phyloP scores from a whole-genome alignment of 1,139 yeast species.

The Saccharomyces uvarum region DNA sequence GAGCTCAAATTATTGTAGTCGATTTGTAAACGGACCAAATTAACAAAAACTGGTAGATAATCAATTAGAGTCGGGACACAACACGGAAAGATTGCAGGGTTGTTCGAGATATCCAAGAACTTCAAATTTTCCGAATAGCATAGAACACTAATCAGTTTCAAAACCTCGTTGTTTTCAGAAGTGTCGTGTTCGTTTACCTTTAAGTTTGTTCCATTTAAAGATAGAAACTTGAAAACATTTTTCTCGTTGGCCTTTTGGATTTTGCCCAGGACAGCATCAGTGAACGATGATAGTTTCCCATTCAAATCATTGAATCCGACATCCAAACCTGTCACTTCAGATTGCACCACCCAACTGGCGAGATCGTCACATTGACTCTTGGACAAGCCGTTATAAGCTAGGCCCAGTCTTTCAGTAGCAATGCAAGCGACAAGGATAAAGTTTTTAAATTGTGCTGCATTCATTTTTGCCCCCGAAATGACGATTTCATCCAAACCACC shows the following conservation, averaged over 20 bases:
- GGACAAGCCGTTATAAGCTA: constrained; percentile 58
- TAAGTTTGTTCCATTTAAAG: constrained; percentile 47
- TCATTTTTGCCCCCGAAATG: constrained; percentile 64
- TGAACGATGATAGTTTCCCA: constrained; percentile 49
- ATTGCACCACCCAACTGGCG: constrained; percentile 41
- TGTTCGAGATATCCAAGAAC: constrained; percentile 63
- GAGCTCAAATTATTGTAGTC: constrained; percentile 51
- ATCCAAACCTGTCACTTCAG: constrained; percentile 47
- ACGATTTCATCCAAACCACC: constrained; percentile 69
- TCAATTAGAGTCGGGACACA: constrained; percentile 36
- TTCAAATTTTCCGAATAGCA: constrained; percentile 47
- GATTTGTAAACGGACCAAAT: constrained; percentile 49
- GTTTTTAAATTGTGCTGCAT: constrained; percentile 45
- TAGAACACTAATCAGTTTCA: constrained; percentile 29
- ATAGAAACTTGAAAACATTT: constrained; percentile 38
- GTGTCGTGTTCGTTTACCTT: constrained; percentile 30
- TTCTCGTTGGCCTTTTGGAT: constrained; percentile 19
- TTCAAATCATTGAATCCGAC: constrained; percentile 62
- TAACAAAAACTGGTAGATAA: constrained; percentile 52
- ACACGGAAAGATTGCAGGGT: constrained; percentile 49
- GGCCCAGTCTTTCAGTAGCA: constrained; percentile 50
- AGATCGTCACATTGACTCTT: constrained; percentile 44
- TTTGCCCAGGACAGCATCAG: constrained; percentile 33
- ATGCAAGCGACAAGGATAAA: constrained; percentile 46
- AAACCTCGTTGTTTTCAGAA: constrained; percentile 27